Percentiles rank a stretch among this genome's conserved stretches.
These are phyloP conservation scores for Salvia splendens DNA, from an alignment of 257 asterid species.

Conservation along the genomic window DNA sequence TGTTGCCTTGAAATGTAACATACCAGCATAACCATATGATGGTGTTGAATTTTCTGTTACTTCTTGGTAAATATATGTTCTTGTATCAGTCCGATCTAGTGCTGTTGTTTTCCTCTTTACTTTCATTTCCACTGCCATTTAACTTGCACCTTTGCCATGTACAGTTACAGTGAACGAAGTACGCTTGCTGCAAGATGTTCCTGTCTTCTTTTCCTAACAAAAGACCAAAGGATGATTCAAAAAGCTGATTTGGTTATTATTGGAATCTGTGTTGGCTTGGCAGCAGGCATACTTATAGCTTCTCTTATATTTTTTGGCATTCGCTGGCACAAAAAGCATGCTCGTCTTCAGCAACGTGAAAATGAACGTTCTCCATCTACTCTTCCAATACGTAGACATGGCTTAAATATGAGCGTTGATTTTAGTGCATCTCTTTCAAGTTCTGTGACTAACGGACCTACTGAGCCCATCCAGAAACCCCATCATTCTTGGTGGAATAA, in stretches of 20 bases:
- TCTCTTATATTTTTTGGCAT: conserved; percentile 58
- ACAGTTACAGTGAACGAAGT: conserved; percentile 36
- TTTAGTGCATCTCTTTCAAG: conserved; percentile 64
- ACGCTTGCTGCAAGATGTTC: conserved; percentile 59
- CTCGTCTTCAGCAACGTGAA: conserved; percentile 43
- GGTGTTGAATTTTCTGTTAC: not conserved
- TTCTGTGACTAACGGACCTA: conserved; percentile 45
- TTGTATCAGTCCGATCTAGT: not conserved
- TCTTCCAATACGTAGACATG: conserved; percentile 84
- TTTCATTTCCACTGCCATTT: not conserved
- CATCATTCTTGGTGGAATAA: conserved; percentile 75
- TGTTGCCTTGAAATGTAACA: not conserved
- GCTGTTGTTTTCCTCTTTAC: conserved; percentile 5
- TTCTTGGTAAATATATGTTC: conserved; percentile 1
- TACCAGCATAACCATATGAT: not conserved
- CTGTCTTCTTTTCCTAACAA: conserved; percentile 38
- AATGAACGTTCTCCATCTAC: conserved; percentile 55
- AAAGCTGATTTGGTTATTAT: conserved; percentile 72
- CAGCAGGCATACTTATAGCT: conserved; percentile 72
- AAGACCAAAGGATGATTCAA: conserved; percentile 63
- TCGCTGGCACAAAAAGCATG: conserved; percentile 67
- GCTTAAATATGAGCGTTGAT: conserved; percentile 63
- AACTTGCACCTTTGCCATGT: conserved; percentile 12
- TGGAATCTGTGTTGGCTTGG: conserved; percentile 79
- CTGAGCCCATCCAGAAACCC: conserved; percentile 41